phyloP scores from a whole-genome alignment of 306 rosid species.

The Corylus americana region DNA sequence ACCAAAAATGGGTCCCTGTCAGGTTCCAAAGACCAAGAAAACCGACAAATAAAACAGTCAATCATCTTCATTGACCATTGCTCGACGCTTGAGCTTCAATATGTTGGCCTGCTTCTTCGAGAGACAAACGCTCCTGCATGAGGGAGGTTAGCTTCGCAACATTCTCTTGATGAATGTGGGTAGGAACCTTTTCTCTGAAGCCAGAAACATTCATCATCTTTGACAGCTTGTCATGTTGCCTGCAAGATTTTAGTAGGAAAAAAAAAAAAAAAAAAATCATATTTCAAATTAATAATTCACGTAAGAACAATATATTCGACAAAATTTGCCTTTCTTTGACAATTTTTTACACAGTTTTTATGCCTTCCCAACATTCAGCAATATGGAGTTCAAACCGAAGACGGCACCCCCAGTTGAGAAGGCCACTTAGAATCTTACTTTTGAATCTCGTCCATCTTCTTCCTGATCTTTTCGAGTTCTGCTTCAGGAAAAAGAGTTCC shows the following conservation, averaged over 20 bases:
- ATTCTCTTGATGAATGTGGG: conserved; percentile 51
- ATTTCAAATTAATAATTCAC: too few species aligned
- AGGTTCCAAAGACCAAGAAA: neutral
- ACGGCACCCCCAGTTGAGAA: neutral
- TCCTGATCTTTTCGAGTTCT: conserved; percentile 48
- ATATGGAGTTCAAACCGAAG: too few species aligned
- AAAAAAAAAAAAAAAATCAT: too few species aligned
- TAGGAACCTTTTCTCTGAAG: conserved; percentile 73
- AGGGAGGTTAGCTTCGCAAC: conserved; percentile 63
- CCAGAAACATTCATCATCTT: conserved; percentile 60
- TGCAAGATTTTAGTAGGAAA: neutral
- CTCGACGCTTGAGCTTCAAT: conserved; percentile 42
- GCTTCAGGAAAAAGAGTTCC: conserved; percentile 47
- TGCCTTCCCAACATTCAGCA: too few species aligned
- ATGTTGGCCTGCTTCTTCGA: conserved; percentile 58
- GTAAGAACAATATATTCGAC: too few species aligned
- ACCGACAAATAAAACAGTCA: neutral
- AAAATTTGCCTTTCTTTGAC: too few species aligned
- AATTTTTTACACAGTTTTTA: too few species aligned
- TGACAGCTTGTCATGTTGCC: conserved; percentile 66
- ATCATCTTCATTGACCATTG: neutral
- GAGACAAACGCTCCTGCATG: conserved; percentile 62
- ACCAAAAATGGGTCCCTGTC: neutral
- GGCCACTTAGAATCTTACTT: conserved; percentile 30
- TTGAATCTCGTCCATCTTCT: conserved; percentile 44